Base-by-base conservation (phyloP, 2,329 filamentous ascomycete genomes). In the Fusarium tricinctum region DNA sequence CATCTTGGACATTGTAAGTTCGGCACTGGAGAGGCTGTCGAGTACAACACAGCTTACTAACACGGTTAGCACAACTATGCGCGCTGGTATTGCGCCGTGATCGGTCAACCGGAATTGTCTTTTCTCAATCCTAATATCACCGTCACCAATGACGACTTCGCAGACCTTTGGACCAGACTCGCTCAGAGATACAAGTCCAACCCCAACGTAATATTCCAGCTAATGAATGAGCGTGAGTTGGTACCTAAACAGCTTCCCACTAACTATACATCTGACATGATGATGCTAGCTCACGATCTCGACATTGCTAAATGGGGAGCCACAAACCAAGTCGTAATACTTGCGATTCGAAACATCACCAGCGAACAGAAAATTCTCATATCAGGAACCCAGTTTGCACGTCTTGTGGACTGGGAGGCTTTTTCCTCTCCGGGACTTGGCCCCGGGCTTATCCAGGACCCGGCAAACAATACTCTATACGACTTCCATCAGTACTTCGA, bases 401-500 rank as follows among this genome's bases (percentile, higher is more conserved):
- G 51, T 2, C 30, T 54, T 9, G 43, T 38, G 2, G 51, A 54
- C 15, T 54, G 51, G 51, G 51, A 54, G 0, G 51, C 30, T 3
- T 54, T 54, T 17, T 54, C 51, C 10, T 20, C 17, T 2, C 43
- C 51, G 4, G 43, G 51, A 2, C 49, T 54, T 5, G 51, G 30
- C 1, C 51, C 51, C 3, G 43, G 51, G 2, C 51, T 54, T 5
- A 49, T 38, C 10, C 42, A 54, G 8, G 51, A 54, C n/a, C 51
- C 51, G 1, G 30, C 51, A 15, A 54, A 54, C 4, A 54, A 54
- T 14, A 54, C 51, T 4, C 10, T 54, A 0, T 54, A 54, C 30
- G 51, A 54, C n/a, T 54, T 54, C n/a, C 51, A 54, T 12, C 51
- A 54, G 51, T 54, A 54, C 22, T 49, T 54, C 1, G 51, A 54